phyloP scores from a whole-genome alignment of 164 flowering plant species.

The Vitis cinerea region DNA sequence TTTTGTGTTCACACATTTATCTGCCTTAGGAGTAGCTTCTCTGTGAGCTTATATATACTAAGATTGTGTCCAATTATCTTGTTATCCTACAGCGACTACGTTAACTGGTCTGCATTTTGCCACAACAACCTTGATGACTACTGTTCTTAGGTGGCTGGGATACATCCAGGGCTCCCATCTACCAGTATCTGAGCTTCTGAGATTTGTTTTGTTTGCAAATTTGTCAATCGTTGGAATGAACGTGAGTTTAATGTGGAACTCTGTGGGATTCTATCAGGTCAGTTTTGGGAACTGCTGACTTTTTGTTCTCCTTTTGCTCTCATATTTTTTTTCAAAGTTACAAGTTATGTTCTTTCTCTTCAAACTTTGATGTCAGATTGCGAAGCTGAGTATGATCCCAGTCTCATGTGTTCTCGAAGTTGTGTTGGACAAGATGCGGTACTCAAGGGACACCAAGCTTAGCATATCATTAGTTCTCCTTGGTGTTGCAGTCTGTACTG shows the following conservation, averaged over 20 bases:
- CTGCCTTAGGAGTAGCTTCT: too few species aligned
- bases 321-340: not conserved
- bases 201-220: slow-evolving; percentile 78
- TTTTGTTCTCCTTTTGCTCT: not conserved
- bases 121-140: slow-evolving; percentile 76
- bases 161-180: slow-evolving; percentile 75
- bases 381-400: slow-evolving; percentile 92
- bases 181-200: slow-evolving; percentile 69
- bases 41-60: too few species aligned
- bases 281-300: not conserved
- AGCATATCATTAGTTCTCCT: slow-evolving; percentile 72
- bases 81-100: slow-evolving; percentile 76
- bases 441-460: slow-evolving; percentile 85
- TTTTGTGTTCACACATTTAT: too few species aligned
- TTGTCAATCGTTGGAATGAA: slow-evolving; percentile 96
- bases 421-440: slow-evolving; percentile 65
- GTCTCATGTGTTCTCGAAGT: slow-evolving; percentile 82
- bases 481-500: slow-evolving; percentile 94
- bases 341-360: not conserved
- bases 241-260: slow-evolving; percentile 91
- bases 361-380: slow-evolving; percentile 51
- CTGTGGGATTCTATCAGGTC: slow-evolving; percentile 94
- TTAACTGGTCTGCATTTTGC: slow-evolving; percentile 92
- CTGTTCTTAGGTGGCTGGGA: slow-evolving; percentile 67
- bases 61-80: not conserved